Evolutionary conservation across 2,329 filamentous ascomycete genomes (phyloP), one percentile per base, ranked within the genome.

Genomic region (Cordyceps cateniannulata): DNA sequence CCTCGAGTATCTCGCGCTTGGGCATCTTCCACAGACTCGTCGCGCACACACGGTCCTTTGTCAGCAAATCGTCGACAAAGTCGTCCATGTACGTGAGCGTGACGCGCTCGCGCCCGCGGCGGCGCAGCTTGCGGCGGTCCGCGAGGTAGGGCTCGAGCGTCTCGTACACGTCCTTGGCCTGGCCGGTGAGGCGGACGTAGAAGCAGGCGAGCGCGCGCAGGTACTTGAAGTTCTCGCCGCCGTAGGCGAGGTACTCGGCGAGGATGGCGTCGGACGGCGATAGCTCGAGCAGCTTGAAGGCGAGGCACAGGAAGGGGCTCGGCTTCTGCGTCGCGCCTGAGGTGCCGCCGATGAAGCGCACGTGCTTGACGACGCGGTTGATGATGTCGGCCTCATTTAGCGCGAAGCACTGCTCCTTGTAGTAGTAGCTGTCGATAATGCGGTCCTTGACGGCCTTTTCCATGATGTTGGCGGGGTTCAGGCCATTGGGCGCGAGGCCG

Each of bases 381-480:
- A 96, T 88, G 6, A 99, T 79, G 74, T 87, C 84, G 57, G 85
- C 85, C 71, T 88, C 86, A 77, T 98, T 99, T 65, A 99, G 82
- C 47, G 90, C 95, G 76, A 98, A 99, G 73, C 95, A 97, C 77
- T 97, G 93, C 76, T 98, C 95, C 75, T 97, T 97, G 89, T 92
- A 99, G 79, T 96, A 99, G 77, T 96, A 96, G 58, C 87, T 91
- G 71, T 96, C 92, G 67, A 93, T 86, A 74, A 99, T 97, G 71
- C 95, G 92, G 76, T 99, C 95, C 71, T 90, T 90, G 66, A 97
- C 91, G 45, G 92, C 89, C 74, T 96, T 96, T 75, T 98, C 93
- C 82, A 98, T 90, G 63, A 98, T 90, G 5, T 90, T 93, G n/a
- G 92, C 90, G 1, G 93, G 93, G 77, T 97, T 97, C 70, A 96